Conservation (phyloP, 331 rosid species). For the Rosa hybrid region DNA sequence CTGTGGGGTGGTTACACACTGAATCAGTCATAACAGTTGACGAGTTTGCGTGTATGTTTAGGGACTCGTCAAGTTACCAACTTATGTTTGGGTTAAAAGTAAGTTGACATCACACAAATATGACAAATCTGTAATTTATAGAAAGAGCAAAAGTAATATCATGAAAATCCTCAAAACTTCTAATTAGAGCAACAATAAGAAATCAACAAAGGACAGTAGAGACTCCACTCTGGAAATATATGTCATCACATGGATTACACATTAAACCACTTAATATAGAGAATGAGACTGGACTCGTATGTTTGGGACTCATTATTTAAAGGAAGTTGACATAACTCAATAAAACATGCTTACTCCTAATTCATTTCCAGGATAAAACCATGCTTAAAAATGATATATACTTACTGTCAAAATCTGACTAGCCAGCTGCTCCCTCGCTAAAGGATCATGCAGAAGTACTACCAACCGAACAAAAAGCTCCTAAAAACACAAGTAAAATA, state of each 20-base stretch:
- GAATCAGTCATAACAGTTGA: neutral
- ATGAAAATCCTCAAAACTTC: constrained; percentile 1
- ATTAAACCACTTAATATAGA: neutral
- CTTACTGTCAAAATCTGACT: constrained; percentile 89
- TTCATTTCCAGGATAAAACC: neutral
- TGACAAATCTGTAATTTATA: neutral
- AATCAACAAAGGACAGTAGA: neutral
- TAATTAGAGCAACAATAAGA: neutral
- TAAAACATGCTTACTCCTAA: neutral
- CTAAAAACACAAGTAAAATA: constrained; percentile 42
- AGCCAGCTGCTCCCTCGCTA: constrained; percentile 85
- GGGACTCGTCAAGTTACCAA: neutral
- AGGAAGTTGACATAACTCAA: neutral
- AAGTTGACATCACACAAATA: neutral
- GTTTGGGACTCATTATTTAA: neutral
- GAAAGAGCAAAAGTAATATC: neutral
- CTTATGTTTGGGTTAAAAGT: neutral
- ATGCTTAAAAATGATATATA: neutral
- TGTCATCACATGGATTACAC: neutral
- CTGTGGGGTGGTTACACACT: neutral
- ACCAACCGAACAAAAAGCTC: constrained; percentile 91
- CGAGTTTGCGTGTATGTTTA: neutral
- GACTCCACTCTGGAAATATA: neutral
- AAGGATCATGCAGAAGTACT: constrained; percentile 93
- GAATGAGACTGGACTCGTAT: neutral